These are phyloP conservation scores for Torulaspora globosa DNA, from an alignment of 1,139 yeast genomes.

Conservation along the genomic window DNA sequence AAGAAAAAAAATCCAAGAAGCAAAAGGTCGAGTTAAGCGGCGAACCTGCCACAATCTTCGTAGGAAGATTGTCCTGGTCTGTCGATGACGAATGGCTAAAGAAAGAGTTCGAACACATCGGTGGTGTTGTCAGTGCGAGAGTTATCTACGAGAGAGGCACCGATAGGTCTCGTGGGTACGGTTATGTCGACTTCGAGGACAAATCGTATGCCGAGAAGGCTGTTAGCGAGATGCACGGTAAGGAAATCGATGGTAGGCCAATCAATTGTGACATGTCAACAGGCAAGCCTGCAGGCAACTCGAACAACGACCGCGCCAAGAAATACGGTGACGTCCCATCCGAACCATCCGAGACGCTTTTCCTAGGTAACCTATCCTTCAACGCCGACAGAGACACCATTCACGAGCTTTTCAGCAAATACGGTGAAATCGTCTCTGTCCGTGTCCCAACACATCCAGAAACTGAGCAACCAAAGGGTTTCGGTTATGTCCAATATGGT, in stretches of 20 bases:
- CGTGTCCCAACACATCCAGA: slow-evolving; percentile 98
- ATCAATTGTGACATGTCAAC: slow-evolving; percentile 90
- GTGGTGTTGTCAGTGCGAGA: slow-evolving; percentile 84
- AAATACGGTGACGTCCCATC: slow-evolving; percentile 87
- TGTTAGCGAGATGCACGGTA: slow-evolving; percentile 80
- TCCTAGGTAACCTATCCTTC: slow-evolving; percentile 93
- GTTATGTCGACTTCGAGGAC: slow-evolving; percentile 89
- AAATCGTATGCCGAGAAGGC: slow-evolving; percentile 83
- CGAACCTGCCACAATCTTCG: slow-evolving; percentile 84
- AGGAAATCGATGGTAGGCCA: slow-evolving; percentile 95
- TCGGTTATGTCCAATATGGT: slow-evolving; percentile 92
- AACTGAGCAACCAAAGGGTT: slow-evolving; percentile 98
- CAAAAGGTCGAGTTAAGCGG: slow-evolving; percentile 40
- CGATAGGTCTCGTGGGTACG: slow-evolving; percentile 96
- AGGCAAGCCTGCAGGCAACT: slow-evolving; percentile 62
- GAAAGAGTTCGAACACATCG: slow-evolving; percentile 76
- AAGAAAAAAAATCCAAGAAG: slow-evolving; percentile 40
- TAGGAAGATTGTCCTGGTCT: slow-evolving; percentile 96
- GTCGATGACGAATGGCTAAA: slow-evolving; percentile 92
- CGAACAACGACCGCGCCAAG: slow-evolving; percentile 70
- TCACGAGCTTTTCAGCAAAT: slow-evolving; percentile 64
- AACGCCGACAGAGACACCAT: slow-evolving; percentile 76
- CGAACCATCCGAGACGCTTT: slow-evolving; percentile 89
- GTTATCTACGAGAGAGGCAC: slow-evolving; percentile 89
- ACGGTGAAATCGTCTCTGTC: slow-evolving; percentile 80